A percentile compares a stretch with the other conserved stretches of the same genome.
Evolutionary conservation across 1,284 basidiomycete species (phyloP).

Genomic region (Quambalaria eucalypti): DNA sequence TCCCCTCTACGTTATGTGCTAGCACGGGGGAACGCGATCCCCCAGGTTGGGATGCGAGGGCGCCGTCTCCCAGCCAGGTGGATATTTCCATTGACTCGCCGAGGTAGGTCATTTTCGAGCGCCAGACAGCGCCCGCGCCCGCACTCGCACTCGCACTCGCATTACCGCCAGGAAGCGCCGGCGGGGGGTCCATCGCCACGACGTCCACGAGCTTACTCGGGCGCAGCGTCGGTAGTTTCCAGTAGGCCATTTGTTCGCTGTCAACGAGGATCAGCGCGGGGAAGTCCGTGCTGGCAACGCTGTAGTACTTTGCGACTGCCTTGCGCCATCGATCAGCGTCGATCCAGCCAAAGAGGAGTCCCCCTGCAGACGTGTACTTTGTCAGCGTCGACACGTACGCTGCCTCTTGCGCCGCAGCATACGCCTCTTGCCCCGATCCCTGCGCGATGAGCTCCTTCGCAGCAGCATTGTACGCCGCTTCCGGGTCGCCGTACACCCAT

Average conservation of each 20-base stretch:
- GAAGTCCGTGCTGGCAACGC: slow-evolving; percentile 10
- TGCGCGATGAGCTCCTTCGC: neutral
- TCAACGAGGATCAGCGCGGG: slow-evolving; percentile 27
- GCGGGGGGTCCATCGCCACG: neutral
- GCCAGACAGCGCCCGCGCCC: neutral
- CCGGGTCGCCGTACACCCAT: neutral
- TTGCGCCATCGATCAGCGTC: slow-evolving; percentile 36
- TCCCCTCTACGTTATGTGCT: too few species aligned
- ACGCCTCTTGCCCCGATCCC: neutral
- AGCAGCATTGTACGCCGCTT: too few species aligned
- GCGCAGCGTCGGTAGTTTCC: slow-evolving; percentile 10
- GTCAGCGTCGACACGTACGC: too few species aligned
- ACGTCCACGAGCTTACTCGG: slow-evolving; percentile 2
- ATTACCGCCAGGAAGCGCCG: neutral
- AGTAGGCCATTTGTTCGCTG: slow-evolving; percentile 22
- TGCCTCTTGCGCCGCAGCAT: neutral
- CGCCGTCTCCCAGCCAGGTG: neutral
- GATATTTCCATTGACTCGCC: neutral
- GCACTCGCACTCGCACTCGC: too few species aligned
- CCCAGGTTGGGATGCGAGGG: too few species aligned
- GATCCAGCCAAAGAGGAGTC: slow-evolving; percentile 35
- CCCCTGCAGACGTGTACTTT: neutral
- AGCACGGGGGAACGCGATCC: too few species aligned
- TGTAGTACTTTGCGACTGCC: slow-evolving; percentile 17
- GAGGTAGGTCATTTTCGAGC: neutral